Percentiles rank a stretch among this genome's conserved stretches.
phyloP scores from a whole-genome alignment of 345 rosid genomes.

The Salix arbutifolia region DNA sequence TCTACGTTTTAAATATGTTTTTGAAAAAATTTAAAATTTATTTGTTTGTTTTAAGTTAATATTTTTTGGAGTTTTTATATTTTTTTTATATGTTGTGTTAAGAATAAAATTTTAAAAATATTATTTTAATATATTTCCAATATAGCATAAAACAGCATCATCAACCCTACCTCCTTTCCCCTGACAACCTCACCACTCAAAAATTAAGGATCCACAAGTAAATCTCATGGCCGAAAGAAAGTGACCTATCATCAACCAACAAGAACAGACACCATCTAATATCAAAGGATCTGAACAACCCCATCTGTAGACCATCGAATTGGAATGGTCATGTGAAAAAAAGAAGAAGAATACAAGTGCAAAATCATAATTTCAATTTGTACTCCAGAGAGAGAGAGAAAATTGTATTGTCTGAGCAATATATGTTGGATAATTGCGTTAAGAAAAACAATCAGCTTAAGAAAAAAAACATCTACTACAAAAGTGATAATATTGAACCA shows the following conservation, averaged over 20 bases:
- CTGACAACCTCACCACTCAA: background rate
- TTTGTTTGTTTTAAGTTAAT: too few relatives aligned
- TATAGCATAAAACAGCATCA: too few relatives aligned
- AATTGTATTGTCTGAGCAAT: background rate
- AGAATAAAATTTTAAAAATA: too few relatives aligned
- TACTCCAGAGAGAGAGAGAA: background rate
- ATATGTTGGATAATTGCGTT: background rate
- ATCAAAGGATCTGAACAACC: conserved; percentile 4
- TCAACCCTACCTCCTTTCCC: background rate
- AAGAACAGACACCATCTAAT: background rate
- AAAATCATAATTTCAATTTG: background rate
- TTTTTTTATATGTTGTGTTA: too few relatives aligned
- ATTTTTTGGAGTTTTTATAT: too few relatives aligned
- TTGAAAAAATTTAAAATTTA: too few relatives aligned
- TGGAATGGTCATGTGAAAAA: background rate
- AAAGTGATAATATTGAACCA: background rate
- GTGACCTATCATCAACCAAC: conserved; percentile 9
- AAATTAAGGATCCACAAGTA: conserved; percentile 4
- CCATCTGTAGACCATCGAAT: background rate
- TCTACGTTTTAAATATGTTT: too few relatives aligned
- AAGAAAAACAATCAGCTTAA: background rate
- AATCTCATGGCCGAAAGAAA: conserved; percentile 2
- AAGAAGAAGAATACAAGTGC: too few relatives aligned
- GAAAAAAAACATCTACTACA: background rate
- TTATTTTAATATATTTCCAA: too few relatives aligned